A percentile compares a stretch with the other conserved stretches of the same genome.
Conservation (phyloP, 352 stramenopile genomes). For the Elongisporangium anandrum region DNA sequence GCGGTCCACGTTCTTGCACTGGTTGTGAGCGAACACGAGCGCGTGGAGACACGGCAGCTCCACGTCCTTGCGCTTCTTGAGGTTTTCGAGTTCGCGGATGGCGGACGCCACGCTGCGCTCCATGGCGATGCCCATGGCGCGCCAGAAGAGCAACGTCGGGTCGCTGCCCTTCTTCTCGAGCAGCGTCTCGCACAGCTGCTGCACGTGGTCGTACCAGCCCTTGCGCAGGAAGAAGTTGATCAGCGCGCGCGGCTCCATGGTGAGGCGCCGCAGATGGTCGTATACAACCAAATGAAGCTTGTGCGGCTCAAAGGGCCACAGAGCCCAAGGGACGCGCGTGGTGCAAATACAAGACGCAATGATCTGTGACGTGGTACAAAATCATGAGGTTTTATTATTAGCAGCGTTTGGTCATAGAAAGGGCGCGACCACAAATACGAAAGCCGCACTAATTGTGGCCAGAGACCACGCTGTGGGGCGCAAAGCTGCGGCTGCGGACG, state of each 20-base stretch:
- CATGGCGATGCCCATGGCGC: slow-evolving; percentile 74
- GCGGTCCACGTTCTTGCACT: slow-evolving; percentile 75
- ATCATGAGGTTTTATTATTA: not conserved
- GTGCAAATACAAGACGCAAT: too few relatives aligned
- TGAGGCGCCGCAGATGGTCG: slow-evolving; percentile 1
- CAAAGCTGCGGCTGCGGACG: not conserved
- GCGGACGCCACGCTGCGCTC: slow-evolving; percentile 75
- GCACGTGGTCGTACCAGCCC: slow-evolving; percentile 83
- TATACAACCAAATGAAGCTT: not conserved
- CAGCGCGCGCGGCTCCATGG: slow-evolving; percentile 59
- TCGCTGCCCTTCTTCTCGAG: slow-evolving; percentile 83
- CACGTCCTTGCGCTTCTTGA: slow-evolving; percentile 77
- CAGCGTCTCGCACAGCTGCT: slow-evolving; percentile 75
- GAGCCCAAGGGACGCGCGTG: not conserved
- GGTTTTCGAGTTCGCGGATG: slow-evolving; percentile 81
- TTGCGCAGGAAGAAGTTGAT: slow-evolving; percentile 89
- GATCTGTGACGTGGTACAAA: not conserved
- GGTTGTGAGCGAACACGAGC: slow-evolving; percentile 70
- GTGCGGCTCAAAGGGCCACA: not conserved
- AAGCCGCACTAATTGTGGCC: not conserved
- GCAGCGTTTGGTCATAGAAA: slow-evolving; percentile 2
- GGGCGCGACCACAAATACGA: not conserved
- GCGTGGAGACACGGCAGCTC: slow-evolving; percentile 77
- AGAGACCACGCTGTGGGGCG: not conserved
- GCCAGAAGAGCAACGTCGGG: slow-evolving; percentile 81